Evolutionary conservation across 1,139 yeast species (phyloP), one percentile per base, ranked within the genome.

Genomic region (Geotrichum reessii): DNA sequence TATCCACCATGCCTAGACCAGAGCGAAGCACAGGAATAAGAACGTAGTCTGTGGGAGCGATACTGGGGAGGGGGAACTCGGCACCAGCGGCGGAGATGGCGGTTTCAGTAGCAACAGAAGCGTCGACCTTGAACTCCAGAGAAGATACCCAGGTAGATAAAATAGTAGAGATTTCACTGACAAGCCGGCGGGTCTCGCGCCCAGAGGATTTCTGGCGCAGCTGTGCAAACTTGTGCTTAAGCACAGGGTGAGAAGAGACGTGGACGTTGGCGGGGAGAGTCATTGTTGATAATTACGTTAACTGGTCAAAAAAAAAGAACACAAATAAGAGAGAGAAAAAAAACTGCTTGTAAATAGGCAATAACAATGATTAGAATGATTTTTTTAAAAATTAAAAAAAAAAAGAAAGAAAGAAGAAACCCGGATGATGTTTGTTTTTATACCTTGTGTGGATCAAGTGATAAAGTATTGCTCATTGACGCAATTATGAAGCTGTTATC

Each of bases 1-100:
- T 64, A 25, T 67, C 70, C 42, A 69, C 63, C 75, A 72, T 70
- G 50, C 72, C 63, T 51, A 69, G 64, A 4, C 75, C 75, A 4
- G 74, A 71, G 25, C 75, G 65, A 46, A 72, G 65, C 17, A 72
- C 64, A 2, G 75, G 75, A 17, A 71, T 65, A 52, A 72, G 56
- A 21, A 63, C 70, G 54, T 68, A 65, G 53, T 66, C 60, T 4
- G 55, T 55, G 12, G 74, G 73, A 19, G 60, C 50, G 28, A 60
- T 54, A 22, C 48, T 47, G 17, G 60, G 49, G 24, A 62, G 48
- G 11, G 60, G 55, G 53, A 56, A 70, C 17, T 56, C 51, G 22
- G 58, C 63, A 22, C 69, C 69, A 24, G 69, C 58, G 7, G 70
- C 67, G 1, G 72, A 64, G 3, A 52, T 48, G 8, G 58, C 65